Evolutionary conservation across 257 asterid genomes (phyloP).

Genomic region (Ligustrum vulgare): DNA sequence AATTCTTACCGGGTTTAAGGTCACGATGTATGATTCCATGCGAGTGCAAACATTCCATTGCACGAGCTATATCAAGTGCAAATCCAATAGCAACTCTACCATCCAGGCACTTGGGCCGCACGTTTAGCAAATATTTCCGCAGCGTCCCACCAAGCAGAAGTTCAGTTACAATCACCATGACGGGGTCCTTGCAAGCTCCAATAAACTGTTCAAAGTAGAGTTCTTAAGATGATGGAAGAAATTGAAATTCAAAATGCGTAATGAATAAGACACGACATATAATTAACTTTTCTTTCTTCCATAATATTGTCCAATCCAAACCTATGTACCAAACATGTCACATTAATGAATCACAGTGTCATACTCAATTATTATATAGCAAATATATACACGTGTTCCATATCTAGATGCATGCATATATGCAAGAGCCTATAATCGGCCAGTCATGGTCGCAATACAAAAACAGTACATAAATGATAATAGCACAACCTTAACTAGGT

Average conservation of each 20-base stretch:
- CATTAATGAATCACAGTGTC: not conserved
- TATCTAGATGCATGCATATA: not conserved
- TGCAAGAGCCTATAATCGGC: not conserved
- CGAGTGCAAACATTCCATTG: slow-evolving; percentile 88
- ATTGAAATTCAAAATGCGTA: not conserved
- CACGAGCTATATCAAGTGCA: slow-evolving; percentile 93
- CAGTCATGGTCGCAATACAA: not conserved
- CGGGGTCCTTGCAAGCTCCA: slow-evolving; percentile 96
- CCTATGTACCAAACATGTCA: not conserved
- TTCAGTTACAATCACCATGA: slow-evolving; percentile 86
- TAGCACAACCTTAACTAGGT: slow-evolving; percentile 79
- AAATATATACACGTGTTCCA: not conserved
- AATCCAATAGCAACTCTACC: slow-evolving; percentile 65
- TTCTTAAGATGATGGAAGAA: not conserved
- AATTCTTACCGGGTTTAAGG: slow-evolving; percentile 74
- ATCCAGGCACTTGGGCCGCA: slow-evolving; percentile 80
- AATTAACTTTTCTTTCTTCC: not conserved
- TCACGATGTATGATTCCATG: slow-evolving; percentile 96
- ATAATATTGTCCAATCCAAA: not conserved
- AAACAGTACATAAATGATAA: not conserved
- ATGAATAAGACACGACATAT: not conserved
- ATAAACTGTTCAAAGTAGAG: slow-evolving; percentile 51
- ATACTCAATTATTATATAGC: not conserved
- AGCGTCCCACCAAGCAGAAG: slow-evolving; percentile 84
- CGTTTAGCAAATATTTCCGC: slow-evolving; percentile 62